These are phyloP conservation scores for Ophiostoma tasmaniense DNA, from an alignment of 2,329 filamentous ascomycete genomes.

Conservation along the genomic window DNA sequence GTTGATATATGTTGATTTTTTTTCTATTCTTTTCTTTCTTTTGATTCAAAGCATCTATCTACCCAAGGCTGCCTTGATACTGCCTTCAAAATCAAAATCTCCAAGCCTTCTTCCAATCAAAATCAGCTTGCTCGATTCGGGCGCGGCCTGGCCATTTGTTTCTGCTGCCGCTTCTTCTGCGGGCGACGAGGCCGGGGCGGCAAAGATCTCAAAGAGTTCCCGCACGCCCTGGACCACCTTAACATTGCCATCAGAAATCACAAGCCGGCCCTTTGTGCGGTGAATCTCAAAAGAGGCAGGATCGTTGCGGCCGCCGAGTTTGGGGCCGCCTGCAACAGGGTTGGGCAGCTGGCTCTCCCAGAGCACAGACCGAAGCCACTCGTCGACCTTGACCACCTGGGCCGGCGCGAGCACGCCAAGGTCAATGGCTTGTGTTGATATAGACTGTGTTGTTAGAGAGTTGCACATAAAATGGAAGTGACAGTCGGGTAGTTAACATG, in stretches of 20 bases:
- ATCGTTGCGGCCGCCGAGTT: slow-evolving; percentile 17
- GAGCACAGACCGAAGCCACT: slow-evolving; percentile 72
- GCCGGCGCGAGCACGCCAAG: slow-evolving; percentile 50
- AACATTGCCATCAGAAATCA: slow-evolving; percentile 52
- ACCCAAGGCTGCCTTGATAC: slow-evolving; percentile 20
- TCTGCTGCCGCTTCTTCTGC: slow-evolving; percentile 22
- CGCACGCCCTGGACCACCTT: slow-evolving; percentile 86
- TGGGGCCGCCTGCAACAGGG: slow-evolving; percentile 8
- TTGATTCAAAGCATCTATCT: background rate
- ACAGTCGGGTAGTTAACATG: background rate
- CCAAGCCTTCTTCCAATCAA: slow-evolving; percentile 52
- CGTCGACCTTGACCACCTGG: slow-evolving; percentile 59
- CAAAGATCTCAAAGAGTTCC: slow-evolving; percentile 87
- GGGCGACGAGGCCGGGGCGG: slow-evolving; percentile 36
- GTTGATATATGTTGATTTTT: background rate
- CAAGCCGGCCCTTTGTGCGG: slow-evolving; percentile 72
- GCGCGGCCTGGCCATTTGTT: slow-evolving; percentile 13
- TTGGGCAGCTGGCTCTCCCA: slow-evolving; percentile 66
- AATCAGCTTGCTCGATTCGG: slow-evolving; percentile 48
- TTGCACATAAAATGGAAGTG: background rate
- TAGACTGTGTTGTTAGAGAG: slow-evolving; percentile 47
- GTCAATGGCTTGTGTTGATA: slow-evolving; percentile 70
- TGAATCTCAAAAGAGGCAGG: slow-evolving; percentile 65
- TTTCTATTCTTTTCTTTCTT: background rate
- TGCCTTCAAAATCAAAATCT: slow-evolving; percentile 44